These are phyloP conservation scores for Coelastrella sp. DNA, from an alignment of 139 green algal species.

Conservation along the genomic window DNA sequence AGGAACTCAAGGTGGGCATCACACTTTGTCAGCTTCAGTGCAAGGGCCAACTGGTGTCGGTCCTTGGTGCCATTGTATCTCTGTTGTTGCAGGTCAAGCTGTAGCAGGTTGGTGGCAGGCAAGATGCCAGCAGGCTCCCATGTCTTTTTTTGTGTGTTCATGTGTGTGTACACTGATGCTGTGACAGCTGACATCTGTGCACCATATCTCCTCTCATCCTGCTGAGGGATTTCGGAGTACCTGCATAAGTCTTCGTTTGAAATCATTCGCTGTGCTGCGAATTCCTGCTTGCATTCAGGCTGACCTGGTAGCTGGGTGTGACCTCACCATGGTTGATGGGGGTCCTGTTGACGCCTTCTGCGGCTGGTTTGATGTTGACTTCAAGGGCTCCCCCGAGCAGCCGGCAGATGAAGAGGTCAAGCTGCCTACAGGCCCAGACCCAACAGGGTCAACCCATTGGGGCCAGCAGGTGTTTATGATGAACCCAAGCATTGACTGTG, in stretches of 20 bases:
- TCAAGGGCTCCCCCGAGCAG: conserved; percentile 72
- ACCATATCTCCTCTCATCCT: no score
- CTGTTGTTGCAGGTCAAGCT: not conserved
- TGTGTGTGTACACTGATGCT: no score
- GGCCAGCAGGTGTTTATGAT: conserved; percentile 93
- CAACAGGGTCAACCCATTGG: conserved; percentile 93
- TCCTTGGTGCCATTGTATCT: no score
- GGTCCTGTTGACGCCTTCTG: conserved; percentile 85
- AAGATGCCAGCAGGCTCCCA: no score
- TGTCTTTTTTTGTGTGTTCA: no score
- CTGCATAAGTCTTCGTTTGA: not conserved
- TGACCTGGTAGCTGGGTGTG: conserved; percentile 57
- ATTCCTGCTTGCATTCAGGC: conserved; percentile 43
- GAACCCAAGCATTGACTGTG: conserved; percentile 79
- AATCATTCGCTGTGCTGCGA: not conserved
- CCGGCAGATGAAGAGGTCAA: conserved; percentile 75
- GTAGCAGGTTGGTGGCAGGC: no score
- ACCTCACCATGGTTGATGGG: conserved; percentile 68
- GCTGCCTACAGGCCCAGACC: conserved; percentile 90
- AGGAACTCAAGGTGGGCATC: conserved; percentile 80
- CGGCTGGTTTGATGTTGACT: conserved; percentile 93
- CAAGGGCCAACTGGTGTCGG: conserved; percentile 45
- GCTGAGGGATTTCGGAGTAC: not conserved
- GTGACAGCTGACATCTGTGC: no score
- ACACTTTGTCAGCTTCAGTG: not conserved